A percentile compares a stretch with the other conserved stretches of the same genome.
These are phyloP conservation scores for Talaromyces adpressus DNA, from an alignment of 495 filamentous ascomycete species.

Conservation along the genomic window DNA sequence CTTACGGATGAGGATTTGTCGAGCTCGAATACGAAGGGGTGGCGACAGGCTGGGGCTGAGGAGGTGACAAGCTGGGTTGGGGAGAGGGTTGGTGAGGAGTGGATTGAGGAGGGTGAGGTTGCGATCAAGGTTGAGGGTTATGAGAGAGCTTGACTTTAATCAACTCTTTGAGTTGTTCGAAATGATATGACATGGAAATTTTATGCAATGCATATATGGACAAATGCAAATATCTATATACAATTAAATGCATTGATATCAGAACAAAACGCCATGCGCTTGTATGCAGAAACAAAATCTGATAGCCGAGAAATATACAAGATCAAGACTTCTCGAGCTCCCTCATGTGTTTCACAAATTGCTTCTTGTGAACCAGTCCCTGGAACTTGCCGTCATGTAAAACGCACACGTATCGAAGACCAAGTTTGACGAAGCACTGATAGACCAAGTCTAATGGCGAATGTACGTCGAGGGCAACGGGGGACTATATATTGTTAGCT, in stretches of 20 bases:
- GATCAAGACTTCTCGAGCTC: conserved; percentile 52
- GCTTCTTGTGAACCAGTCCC: conserved; percentile 94
- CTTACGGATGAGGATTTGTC: conserved; percentile 30
- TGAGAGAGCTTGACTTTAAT: conserved; percentile 18
- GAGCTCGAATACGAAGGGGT: conserved; percentile 17
- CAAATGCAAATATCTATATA: conserved; percentile 3
- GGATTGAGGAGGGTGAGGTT: conserved; percentile 41
- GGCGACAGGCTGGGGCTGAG: conserved; percentile 27
- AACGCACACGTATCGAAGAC: conserved; percentile 88
- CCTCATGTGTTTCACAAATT: conserved; percentile 90
- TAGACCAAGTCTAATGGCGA: conserved; percentile 94
- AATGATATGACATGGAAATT: not conserved
- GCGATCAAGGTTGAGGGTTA: conserved; percentile 39
- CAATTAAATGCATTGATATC: not conserved
- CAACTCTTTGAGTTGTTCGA: not conserved
- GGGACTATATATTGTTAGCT: conserved; percentile 45
- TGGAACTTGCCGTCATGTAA: conserved; percentile 76
- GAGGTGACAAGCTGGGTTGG: conserved; percentile 40
- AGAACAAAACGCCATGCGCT: conserved; percentile 8
- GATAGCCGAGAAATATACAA: not conserved
- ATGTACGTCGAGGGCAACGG: conserved; percentile 78
- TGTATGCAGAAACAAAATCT: not conserved
- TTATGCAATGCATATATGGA: not conserved
- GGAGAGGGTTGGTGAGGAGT: conserved; percentile 28
- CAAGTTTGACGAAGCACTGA: conserved; percentile 93